Evolutionary conservation across 148 eudicot species (phyloP).

Genomic region (Selenicereus undatus): DNA sequence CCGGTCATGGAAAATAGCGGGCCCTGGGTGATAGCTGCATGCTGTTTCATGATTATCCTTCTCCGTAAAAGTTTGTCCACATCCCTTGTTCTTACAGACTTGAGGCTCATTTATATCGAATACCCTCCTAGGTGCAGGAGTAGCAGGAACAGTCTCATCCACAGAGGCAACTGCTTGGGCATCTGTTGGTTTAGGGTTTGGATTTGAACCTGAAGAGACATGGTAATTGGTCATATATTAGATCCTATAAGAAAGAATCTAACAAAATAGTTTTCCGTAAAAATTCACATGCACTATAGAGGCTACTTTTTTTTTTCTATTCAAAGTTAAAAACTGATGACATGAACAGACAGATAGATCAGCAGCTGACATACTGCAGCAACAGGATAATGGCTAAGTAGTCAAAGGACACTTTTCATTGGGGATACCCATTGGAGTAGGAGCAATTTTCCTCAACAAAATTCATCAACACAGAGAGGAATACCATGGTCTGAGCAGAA

Average conservation of each 20-base stretch:
- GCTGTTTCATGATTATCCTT: slow-evolving; percentile 75
- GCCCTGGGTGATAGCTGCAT: slow-evolving; percentile 92
- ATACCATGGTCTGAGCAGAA: slow-evolving; percentile 95
- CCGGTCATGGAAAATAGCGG: slow-evolving; percentile 85
- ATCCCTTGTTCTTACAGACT: slow-evolving; percentile 80
- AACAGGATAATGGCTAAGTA: neutral
- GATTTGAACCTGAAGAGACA: slow-evolving; percentile 55
- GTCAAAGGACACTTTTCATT: neutral
- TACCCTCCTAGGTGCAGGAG: slow-evolving; percentile 44
- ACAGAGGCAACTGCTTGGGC: slow-evolving; percentile 14
- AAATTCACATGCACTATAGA: neutral
- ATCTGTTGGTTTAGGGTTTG: slow-evolving; percentile 40
- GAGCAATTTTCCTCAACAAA: neutral
- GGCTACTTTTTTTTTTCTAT: neutral
- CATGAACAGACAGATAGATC: neutral
- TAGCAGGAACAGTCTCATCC: slow-evolving; percentile 26
- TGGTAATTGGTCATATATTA: neutral
- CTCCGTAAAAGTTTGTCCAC: slow-evolving; percentile 81
- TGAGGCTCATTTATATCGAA: slow-evolving; percentile 73
- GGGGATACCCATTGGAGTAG: neutral
- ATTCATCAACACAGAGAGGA: slow-evolving; percentile 4
- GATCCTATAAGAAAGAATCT: neutral
- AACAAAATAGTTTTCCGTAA: neutral
- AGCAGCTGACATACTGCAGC: neutral
- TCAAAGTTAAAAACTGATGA: neutral